phyloP scores from a whole-genome alignment of 1,284 basidiomycete genomes.

The Tausonia pullulans region DNA sequence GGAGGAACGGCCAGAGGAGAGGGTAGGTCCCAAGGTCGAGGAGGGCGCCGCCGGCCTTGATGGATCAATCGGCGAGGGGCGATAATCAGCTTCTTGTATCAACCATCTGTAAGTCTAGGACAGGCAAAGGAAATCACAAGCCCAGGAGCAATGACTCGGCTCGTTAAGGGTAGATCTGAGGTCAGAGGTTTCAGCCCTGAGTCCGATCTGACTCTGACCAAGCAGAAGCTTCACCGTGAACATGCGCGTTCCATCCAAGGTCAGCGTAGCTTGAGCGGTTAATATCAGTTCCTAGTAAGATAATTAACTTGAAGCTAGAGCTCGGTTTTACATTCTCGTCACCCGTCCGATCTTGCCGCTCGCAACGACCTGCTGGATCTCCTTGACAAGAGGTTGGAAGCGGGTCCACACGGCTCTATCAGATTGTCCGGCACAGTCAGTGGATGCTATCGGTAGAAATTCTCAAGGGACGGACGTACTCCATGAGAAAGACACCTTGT shows the following conservation, averaged over 20 bases:
- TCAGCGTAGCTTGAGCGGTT: background rate
- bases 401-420: background rate
- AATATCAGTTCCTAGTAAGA: no score
- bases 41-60: background rate
- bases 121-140: background rate
- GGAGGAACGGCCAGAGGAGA: background rate
- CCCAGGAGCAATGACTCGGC: background rate
- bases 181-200: background rate
- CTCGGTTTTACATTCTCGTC: no score
- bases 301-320: no score
- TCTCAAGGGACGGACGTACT: background rate
- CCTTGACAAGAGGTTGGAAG: background rate
- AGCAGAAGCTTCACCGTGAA: background rate
- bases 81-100: background rate
- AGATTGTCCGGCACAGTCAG: background rate
- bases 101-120: no score
- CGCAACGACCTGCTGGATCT: background rate
- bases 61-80: rapidly evolving
- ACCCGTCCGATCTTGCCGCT: background rate
- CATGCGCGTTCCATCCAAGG: background rate
- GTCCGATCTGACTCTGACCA: background rate
- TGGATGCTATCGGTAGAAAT: background rate
- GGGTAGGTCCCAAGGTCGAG: background rate
- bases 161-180: background rate
- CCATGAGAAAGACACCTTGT: background rate